Percentiles rank a stretch among this genome's conserved stretches.
Evolutionary conservation across 169 alveolate genomes (phyloP).

Genomic region (Cytauxzoon felis): DNA sequence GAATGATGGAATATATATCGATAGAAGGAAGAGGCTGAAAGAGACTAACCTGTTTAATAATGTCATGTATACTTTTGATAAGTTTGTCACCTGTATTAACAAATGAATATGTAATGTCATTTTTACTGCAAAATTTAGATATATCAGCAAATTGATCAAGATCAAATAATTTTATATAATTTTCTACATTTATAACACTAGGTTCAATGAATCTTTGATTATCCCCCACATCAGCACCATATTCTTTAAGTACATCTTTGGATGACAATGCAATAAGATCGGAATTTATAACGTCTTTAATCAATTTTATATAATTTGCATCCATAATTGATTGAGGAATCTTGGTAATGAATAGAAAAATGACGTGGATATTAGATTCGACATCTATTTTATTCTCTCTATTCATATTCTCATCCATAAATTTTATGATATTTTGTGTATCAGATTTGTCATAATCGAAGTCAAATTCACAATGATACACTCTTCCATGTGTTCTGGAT

Average conservation of each 20-base stretch:
- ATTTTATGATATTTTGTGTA: constrained; percentile 1
- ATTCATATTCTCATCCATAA: background rate
- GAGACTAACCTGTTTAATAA: background rate
- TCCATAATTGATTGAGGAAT: constrained; percentile 3
- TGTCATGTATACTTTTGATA: background rate
- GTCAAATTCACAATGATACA: constrained; percentile 42
- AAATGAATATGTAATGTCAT: constrained; percentile 41
- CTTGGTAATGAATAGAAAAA: constrained; percentile 25
- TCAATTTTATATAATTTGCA: constrained; percentile 32
- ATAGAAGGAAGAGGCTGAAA: no score
- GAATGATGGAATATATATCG: no score
- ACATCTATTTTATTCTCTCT: constrained; percentile 6
- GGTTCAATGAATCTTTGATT: no score
- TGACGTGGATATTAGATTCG: constrained; percentile 5
- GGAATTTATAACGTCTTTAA: constrained; percentile 49
- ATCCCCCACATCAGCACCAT: background rate
- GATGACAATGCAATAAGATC: constrained; percentile 4
- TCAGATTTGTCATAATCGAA: constrained; percentile 13
- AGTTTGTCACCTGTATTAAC: background rate
- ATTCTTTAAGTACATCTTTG: background rate
- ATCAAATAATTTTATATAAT: background rate
- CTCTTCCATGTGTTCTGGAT: constrained; percentile 42
- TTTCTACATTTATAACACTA: background rate
- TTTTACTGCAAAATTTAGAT: constrained; percentile 1
- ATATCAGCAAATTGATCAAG: background rate